Conservation (phyloP, 176 grass and related monocot species). For the Paspalum notatum region DNA sequence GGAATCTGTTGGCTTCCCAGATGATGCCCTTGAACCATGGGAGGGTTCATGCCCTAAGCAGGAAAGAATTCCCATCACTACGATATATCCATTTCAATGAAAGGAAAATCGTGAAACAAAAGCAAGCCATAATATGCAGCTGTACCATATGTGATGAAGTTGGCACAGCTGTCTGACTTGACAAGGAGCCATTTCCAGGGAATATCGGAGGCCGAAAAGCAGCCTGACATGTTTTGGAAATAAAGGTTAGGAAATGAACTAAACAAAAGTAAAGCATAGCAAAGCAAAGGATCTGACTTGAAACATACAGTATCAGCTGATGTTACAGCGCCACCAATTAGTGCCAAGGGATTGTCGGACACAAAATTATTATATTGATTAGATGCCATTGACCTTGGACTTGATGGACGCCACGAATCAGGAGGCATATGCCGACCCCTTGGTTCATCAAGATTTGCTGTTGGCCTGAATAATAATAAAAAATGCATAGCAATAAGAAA, state of each 20-base stretch:
- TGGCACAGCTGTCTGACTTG: slow-evolving; percentile 57
- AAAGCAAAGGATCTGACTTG: slow-evolving; percentile 24
- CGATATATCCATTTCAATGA: slow-evolving; percentile 29
- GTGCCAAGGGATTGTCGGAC: slow-evolving; percentile 57
- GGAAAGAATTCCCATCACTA: slow-evolving; percentile 25
- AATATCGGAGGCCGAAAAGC: slow-evolving; percentile 55
- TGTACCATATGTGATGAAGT: slow-evolving; percentile 76
- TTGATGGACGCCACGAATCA: slow-evolving; percentile 73
- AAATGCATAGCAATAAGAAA: slow-evolving; percentile 32
- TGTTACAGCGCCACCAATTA: slow-evolving; percentile 53
- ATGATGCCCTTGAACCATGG: slow-evolving; percentile 62
- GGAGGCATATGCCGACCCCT: slow-evolving; percentile 61
- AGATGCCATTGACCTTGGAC: slow-evolving; percentile 67
- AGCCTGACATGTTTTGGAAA: slow-evolving; percentile 45
- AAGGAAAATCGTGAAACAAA: slow-evolving; percentile 27
- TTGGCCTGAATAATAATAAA: slow-evolving; percentile 58
- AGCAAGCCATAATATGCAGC: slow-evolving; percentile 22
- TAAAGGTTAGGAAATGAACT: slow-evolving; percentile 40
- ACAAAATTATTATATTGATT: slow-evolving; percentile 71
- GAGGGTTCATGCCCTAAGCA: slow-evolving; percentile 71
- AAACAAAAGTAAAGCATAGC: slow-evolving; percentile 27
- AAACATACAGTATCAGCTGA: slow-evolving; percentile 73
- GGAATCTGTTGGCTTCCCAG: slow-evolving; percentile 65
- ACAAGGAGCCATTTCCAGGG: slow-evolving; percentile 58
- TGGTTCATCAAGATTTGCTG: slow-evolving; percentile 86